Base-by-base conservation (phyloP, 2,329 filamentous ascomycete species). In the Pseudonectria buxi region DNA sequence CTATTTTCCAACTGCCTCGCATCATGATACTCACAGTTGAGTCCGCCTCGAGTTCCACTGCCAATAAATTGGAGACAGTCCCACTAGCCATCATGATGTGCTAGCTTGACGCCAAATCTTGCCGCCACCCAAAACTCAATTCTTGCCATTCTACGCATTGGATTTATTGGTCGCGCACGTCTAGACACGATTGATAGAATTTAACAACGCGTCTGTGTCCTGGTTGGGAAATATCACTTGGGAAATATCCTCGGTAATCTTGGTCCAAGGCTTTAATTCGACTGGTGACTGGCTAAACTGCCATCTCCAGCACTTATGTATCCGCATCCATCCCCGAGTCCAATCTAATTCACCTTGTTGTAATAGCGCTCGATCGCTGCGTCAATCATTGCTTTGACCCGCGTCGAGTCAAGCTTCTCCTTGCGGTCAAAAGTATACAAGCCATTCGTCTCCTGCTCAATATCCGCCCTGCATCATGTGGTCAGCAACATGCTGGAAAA, bases 381-480 rank as follows among this genome's bases (percentile, higher is more conserved):
- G 33, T 77, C 68, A 37, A 83, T 71, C 11, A 83, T 67, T 26
- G 58, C 67, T 59, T 69, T 79, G 16, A 83, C 71, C 42, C 69
- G 69, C 1, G 51, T 55, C 0, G 72, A 62, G n/a, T 75, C 69
- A 28, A 83, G 60, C 59, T 83, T 83, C 40, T 71, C 71, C 46
- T 67, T 64, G 1, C 80, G 67, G 41, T 81, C 71, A 43, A 72
- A 80, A 1, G 76, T 72, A 46, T 81, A 83, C 15, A 83, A 49
- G 0, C 79, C 80, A 45, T 84, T 83, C 25, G 76, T 74, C 50
- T 83, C 80, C 48, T 83, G 78, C 56, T 83, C 78, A 33, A 83
- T 78, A 49, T 78, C 72, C 37, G 66, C 66, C 26, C 67, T 70
- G 28, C 10, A 13, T 0, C 11, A 9, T 22, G 2, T 14, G 1